Conservation (phyloP, 768 basidiomycete genomes). For the Ephemerocybe angulata region DNA sequence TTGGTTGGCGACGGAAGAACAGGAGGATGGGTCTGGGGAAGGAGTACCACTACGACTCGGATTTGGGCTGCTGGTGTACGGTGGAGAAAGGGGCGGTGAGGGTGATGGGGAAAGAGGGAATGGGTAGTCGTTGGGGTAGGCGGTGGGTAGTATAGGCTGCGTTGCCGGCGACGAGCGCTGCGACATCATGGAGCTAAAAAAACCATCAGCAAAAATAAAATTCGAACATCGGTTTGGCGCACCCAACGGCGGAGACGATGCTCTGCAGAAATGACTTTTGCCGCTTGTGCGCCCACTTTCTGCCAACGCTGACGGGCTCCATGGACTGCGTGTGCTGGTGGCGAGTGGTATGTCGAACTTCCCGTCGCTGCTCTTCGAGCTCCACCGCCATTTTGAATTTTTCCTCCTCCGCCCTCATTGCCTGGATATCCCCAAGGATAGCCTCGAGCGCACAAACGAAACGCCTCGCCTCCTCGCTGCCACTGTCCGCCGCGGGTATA, state of each 20-base stretch:
- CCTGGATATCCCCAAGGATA: conserved; percentile 5
- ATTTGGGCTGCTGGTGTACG: no score
- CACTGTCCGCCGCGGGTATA: background rate
- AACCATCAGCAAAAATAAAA: background rate
- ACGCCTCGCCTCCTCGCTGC: background rate
- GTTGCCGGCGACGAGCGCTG: background rate
- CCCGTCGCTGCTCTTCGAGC: conserved; percentile 1
- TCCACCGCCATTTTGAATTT: conserved; percentile 5
- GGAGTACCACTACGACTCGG: background rate
- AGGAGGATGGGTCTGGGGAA: background rate
- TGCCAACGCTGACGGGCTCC: background rate
- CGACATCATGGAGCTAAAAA: background rate
- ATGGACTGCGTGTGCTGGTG: background rate
- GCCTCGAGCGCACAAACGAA: background rate
- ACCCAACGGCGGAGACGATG: conserved; percentile 10
- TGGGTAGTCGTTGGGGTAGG: background rate
- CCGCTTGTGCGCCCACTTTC: conserved; percentile 6
- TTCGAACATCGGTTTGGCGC: background rate
- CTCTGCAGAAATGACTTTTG: conserved; percentile 7
- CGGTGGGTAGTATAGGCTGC: background rate
- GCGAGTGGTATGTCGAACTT: background rate
- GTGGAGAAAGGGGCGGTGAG: background rate
- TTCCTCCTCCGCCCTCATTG: conserved; percentile 5
- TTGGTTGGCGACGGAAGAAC: background rate
- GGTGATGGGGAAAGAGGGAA: background rate